These are phyloP conservation scores for Fusarium armeniacum DNA, from an alignment of 2,329 filamentous ascomycete genomes.

Conservation along the genomic window DNA sequence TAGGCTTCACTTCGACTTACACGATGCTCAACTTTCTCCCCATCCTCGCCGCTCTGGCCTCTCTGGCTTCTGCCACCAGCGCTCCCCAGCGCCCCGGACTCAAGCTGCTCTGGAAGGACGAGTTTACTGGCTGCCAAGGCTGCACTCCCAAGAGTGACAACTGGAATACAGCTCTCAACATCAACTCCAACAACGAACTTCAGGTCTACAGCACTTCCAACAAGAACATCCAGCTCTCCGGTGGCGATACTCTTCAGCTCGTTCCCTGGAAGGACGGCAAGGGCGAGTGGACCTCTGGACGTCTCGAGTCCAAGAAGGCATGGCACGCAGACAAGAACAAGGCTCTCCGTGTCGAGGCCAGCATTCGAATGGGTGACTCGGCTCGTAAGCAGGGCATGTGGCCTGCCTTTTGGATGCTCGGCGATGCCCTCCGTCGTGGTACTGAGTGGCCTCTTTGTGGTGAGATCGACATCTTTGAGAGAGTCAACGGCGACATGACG, in stretches of 20 bases:
- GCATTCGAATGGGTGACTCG: slow-evolving; percentile 60
- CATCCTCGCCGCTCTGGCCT: slow-evolving; percentile 40
- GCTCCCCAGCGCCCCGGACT: slow-evolving; percentile 59
- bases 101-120: slow-evolving; percentile 61
- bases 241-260: slow-evolving; percentile 65
- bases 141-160: slow-evolving; percentile 53
- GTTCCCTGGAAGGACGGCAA: slow-evolving; percentile 59
- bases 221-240: slow-evolving; percentile 65
- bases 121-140: slow-evolving; percentile 59
- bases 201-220: slow-evolving; percentile 62
- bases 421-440: slow-evolving; percentile 61
- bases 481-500: slow-evolving; percentile 61
- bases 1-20: slow-evolving; percentile 33
- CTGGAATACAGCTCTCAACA: slow-evolving; percentile 63
- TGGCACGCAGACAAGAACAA: slow-evolving; percentile 60
- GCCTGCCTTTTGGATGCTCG: slow-evolving; percentile 68
- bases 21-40: slow-evolving; percentile 49
- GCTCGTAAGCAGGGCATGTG: slow-evolving; percentile 64
- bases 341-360: slow-evolving; percentile 60
- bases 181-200: slow-evolving; percentile 64
- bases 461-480: slow-evolving; percentile 66
- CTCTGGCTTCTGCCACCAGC: slow-evolving; percentile 54
- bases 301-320: slow-evolving; percentile 62
- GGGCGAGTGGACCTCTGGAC: slow-evolving; percentile 64
- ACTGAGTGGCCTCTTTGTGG: slow-evolving; percentile 64